These are phyloP conservation scores for Gracilaria gracilis DNA, from an alignment of 23 red algal species.

Conservation along the genomic window DNA sequence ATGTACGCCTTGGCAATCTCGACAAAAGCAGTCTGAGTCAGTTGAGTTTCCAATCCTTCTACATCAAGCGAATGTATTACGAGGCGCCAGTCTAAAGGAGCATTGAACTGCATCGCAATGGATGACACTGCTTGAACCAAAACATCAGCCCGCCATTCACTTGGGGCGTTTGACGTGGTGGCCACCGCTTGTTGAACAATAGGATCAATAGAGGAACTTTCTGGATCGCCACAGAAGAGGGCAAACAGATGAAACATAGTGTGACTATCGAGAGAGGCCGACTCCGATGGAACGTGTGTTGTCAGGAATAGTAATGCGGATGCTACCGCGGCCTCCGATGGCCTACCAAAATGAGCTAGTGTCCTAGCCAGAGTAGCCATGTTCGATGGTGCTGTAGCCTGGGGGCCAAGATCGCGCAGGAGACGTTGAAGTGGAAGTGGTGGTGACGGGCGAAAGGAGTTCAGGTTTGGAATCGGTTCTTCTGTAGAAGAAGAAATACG, in stretches of 20 bases:
- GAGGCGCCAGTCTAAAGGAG: slow-evolving; percentile 69
- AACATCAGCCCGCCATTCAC: slow-evolving; percentile 74
- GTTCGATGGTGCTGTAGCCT: slow-evolving; percentile 57
- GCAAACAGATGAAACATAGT: slow-evolving; percentile 70
- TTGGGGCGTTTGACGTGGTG: slow-evolving; percentile 13
- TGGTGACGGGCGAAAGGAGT: slow-evolving; percentile 21
- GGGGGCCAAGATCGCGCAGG: slow-evolving; percentile 57
- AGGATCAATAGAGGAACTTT: slow-evolving; percentile 36
- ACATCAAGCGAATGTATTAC: slow-evolving; percentile 66
- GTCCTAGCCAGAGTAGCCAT: slow-evolving; percentile 63
- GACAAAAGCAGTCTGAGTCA: slow-evolving; percentile 42
- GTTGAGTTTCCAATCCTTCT: slow-evolving; percentile 57
- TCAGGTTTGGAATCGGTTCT: background rate
- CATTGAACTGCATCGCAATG: slow-evolving; percentile 28
- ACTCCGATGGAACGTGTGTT: slow-evolving; percentile 49
- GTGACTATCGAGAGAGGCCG: slow-evolving; percentile 37
- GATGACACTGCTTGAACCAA: slow-evolving; percentile 71
- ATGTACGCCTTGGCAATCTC: slow-evolving; percentile 67
- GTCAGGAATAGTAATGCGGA: slow-evolving; percentile 66
- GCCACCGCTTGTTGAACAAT: slow-evolving; percentile 47
- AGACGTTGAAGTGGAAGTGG: slow-evolving; percentile 54
- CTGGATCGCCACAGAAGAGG: slow-evolving; percentile 60
- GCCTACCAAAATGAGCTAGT: slow-evolving; percentile 59
- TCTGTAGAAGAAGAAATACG: slow-evolving; percentile 17
- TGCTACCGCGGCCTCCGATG: slow-evolving; percentile 56